Percentiles rank a stretch among this genome's conserved stretches.
Conservation (phyloP, 768 basidiomycete species). For the Leccinum boreale region DNA sequence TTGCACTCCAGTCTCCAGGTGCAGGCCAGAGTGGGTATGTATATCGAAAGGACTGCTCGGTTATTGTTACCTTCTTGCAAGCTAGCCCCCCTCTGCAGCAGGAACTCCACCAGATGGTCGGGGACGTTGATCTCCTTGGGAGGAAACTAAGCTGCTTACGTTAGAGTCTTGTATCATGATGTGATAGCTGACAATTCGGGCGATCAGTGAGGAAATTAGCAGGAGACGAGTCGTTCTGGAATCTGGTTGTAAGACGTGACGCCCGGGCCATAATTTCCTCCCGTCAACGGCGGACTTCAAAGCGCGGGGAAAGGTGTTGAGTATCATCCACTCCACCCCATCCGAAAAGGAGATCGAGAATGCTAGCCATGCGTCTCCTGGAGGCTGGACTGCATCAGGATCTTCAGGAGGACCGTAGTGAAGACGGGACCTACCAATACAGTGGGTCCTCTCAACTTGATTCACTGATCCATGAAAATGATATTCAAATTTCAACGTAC, state of each 20-base stretch:
- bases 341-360: neutral
- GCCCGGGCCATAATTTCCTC: neutral
- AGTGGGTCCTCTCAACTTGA: neutral
- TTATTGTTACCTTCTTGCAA: no score
- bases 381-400: neutral
- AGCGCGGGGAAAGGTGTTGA: neutral
- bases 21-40: no score
- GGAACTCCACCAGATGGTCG: no score
- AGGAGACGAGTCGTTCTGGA: neutral
- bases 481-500: neutral
- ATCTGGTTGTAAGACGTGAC: no score
- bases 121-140: no score
- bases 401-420: neutral
- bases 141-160: no score
- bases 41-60: no score
- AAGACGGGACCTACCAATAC: neutral
- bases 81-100: no score
- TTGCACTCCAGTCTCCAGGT: no score
- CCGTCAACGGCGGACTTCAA: neutral
- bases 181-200: neutral
- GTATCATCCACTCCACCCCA: neutral
- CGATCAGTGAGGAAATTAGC: neutral
- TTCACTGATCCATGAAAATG: neutral
- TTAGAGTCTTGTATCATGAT: neutral
- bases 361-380: neutral